phyloP scores from a whole-genome alignment of 75 land plant species.

The Larix kaempferi region DNA sequence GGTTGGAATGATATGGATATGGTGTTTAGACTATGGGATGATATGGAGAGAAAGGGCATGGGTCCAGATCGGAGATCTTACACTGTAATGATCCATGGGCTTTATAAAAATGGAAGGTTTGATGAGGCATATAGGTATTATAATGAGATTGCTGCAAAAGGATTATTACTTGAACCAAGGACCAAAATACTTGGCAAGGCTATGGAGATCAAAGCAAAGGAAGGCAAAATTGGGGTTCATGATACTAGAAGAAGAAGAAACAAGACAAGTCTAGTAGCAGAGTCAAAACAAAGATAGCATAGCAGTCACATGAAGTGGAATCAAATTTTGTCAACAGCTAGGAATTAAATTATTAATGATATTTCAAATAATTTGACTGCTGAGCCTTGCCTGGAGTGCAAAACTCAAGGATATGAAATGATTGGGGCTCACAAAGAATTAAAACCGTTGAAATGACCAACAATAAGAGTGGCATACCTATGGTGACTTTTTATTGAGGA shows the following conservation, averaged over 20 bases:
- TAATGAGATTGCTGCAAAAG: slow-evolving; percentile 42
- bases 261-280: not conserved
- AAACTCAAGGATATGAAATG: not conserved
- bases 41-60: slow-evolving; percentile 51
- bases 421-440: not conserved
- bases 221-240: not conserved
- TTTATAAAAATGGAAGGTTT: slow-evolving; percentile 30
- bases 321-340: not conserved
- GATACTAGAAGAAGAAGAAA: not conserved
- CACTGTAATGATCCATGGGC: slow-evolving; percentile 58
- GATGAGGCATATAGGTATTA: slow-evolving; percentile 35
- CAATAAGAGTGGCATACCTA: not conserved
- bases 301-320: not conserved
- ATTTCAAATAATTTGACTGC: not conserved
- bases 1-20: slow-evolving; percentile 24
- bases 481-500: too few relatives aligned
- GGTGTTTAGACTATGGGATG: slow-evolving; percentile 28
- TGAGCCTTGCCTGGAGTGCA: not conserved
- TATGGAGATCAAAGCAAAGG: slow-evolving; percentile 28
- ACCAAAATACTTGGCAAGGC: slow-evolving; percentile 42
- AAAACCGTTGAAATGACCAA: not conserved
- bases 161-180: slow-evolving; percentile 53
- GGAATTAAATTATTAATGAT: too few relatives aligned
- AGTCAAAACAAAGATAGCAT: not conserved
- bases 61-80: slow-evolving; percentile 63